Evolutionary conservation across 2,329 filamentous ascomycete species (phyloP).

Genomic region (Trichoderma asperellum): DNA sequence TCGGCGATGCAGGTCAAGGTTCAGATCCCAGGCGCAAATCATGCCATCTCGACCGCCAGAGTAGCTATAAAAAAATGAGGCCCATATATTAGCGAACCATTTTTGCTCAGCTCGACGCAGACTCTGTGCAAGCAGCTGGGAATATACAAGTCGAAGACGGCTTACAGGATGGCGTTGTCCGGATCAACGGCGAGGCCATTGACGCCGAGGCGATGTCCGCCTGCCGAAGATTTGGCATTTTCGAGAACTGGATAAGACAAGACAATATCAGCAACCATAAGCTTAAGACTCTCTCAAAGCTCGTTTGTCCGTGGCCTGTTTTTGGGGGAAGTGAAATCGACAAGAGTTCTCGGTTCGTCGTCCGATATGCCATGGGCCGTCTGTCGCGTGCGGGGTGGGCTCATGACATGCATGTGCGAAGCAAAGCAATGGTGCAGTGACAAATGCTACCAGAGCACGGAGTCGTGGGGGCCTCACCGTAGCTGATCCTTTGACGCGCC

Average conservation of each 20-base stretch:
- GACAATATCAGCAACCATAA: not conserved
- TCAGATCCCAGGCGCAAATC: constrained; percentile 92
- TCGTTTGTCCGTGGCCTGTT: not conserved
- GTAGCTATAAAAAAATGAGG: constrained; percentile 62
- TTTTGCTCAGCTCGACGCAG: not conserved
- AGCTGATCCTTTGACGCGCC: constrained; percentile 71
- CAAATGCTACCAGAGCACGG: constrained; percentile 4
- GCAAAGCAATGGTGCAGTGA: not conserved
- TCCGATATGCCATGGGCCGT: constrained; percentile 5
- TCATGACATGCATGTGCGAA: constrained; percentile 6
- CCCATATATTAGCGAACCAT: not conserved
- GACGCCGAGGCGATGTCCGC: constrained; percentile 90
- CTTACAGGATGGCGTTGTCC: constrained; percentile 83
- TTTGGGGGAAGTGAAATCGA: not conserved
- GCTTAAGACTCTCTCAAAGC: not conserved
- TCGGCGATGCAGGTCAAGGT: constrained; percentile 63
- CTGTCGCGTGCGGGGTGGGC: constrained; percentile 29
- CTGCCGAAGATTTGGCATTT: constrained; percentile 61
- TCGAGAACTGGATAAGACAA: constrained; percentile 54
- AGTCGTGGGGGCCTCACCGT: constrained; percentile 54
- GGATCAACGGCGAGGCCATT: constrained; percentile 91
- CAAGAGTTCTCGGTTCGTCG: constrained; percentile 1
- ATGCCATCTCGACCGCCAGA: constrained; percentile 94
- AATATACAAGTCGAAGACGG: constrained; percentile 27
- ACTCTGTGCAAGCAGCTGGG: constrained; percentile 23